A percentile compares a stretch with the other conserved stretches of the same genome.
Evolutionary conservation across 148 eudicot species (phyloP).

Genomic region (Cornus kousa): DNA sequence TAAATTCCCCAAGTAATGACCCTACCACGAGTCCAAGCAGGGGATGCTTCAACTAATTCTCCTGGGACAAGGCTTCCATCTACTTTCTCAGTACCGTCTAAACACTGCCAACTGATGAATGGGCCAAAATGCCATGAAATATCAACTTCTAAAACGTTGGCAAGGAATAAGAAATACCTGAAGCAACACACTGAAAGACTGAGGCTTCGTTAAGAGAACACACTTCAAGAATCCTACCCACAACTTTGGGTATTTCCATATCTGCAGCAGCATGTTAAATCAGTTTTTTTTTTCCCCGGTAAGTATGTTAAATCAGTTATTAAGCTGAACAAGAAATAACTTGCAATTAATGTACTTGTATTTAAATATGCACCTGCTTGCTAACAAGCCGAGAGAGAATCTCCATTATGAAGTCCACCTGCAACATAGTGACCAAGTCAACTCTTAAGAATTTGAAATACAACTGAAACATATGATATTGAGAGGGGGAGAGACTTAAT

Average conservation of each 20-base stretch:
- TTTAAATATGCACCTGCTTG: slow-evolving; percentile 70
- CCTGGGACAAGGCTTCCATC: too few relatives aligned
- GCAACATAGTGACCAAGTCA: slow-evolving; percentile 22
- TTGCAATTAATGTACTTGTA: not conserved
- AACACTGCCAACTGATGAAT: not conserved
- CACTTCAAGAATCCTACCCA: slow-evolving; percentile 99
- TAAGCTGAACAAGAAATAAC: not conserved
- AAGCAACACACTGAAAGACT: slow-evolving; percentile 83
- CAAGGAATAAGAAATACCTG: slow-evolving; percentile 44
- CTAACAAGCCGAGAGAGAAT: slow-evolving; percentile 92
- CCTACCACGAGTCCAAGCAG: too few relatives aligned
- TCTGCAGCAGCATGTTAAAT: slow-evolving; percentile 41
- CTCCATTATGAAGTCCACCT: slow-evolving; percentile 96
- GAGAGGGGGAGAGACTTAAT: not conserved
- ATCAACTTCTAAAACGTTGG: not conserved
- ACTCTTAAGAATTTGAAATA: not conserved
- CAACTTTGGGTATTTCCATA: slow-evolving; percentile 93
- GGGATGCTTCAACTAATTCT: too few relatives aligned
- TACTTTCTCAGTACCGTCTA: too few relatives aligned
- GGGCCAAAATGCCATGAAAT: not conserved
- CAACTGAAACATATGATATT: not conserved
- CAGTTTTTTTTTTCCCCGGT: not conserved
- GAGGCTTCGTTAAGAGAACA: slow-evolving; percentile 83
- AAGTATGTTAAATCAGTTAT: slow-evolving; percentile 11
- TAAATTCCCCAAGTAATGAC: too few relatives aligned